Percentiles rank a stretch among this genome's conserved stretches.
Evolutionary conservation across 805 yeast species (phyloP).

Genomic region (Wickerhamomyces silvicola): DNA sequence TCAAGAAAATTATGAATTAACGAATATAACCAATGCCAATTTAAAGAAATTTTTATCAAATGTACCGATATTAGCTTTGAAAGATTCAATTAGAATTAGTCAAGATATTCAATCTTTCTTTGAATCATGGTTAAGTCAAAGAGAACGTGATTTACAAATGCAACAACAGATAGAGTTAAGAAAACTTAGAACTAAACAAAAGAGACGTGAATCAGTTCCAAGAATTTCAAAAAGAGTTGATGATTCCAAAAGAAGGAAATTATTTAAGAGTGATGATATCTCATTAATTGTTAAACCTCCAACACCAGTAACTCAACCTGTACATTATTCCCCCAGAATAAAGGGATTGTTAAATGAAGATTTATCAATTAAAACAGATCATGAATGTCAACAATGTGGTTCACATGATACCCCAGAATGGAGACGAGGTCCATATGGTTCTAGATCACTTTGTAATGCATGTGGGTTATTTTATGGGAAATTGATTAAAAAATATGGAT

Average conservation of each 20-base stretch:
- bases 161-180: not conserved
- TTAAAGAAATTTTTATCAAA: slow-evolving; percentile 8
- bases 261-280: slow-evolving; percentile 5
- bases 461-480: slow-evolving; percentile 79
- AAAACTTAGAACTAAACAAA: too few relatives aligned
- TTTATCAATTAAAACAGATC: slow-evolving; percentile 8
- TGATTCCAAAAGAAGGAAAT: too few relatives aligned
- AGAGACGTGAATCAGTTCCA: not conserved
- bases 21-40: not conserved
- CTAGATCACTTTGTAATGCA: slow-evolving; percentile 81
- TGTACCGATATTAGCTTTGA: slow-evolving; percentile 5
- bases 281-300: slow-evolving; percentile 17
- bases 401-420: slow-evolving; percentile 81
- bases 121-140: slow-evolving; percentile 8
- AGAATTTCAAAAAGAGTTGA: too few relatives aligned
- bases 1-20: not conserved
- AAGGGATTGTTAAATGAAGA: slow-evolving; percentile 14
- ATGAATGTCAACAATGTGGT: slow-evolving; percentile 62
- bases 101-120: slow-evolving; percentile 6
- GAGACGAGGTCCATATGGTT: slow-evolving; percentile 86
- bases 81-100: slow-evolving; percentile 2
- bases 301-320: slow-evolving; percentile 7
- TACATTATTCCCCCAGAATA: not conserved
- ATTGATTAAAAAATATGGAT: slow-evolving; percentile 43
- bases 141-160: not conserved